These are phyloP conservation scores for Eimeria sp. DNA, from an alignment of 169 alveolate species.

Conservation along the genomic window DNA sequence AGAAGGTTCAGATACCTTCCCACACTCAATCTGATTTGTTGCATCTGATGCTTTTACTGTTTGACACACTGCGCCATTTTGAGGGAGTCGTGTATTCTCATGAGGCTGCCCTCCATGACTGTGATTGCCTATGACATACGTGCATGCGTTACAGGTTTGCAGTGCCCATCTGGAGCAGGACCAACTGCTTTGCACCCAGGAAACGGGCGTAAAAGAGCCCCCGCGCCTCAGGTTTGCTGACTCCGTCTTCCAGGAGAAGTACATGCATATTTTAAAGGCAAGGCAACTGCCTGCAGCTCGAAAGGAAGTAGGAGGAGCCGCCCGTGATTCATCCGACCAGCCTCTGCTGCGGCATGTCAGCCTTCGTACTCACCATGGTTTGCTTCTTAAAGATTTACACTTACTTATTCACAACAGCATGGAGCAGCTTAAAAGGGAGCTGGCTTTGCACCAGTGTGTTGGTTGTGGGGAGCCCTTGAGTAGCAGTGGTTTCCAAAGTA, in stretches of 20 bases:
- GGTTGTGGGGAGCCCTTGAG: not conserved
- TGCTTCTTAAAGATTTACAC: slow-evolving; percentile 56
- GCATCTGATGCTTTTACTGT: not conserved
- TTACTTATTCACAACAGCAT: not conserved
- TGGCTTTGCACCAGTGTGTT: not conserved
- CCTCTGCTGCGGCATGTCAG: slow-evolving; percentile 13
- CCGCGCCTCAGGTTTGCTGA: not conserved
- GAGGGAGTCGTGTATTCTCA: not conserved
- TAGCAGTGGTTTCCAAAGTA: not conserved
- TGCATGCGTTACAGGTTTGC: slow-evolving; percentile 52
- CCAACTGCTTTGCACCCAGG: not conserved
- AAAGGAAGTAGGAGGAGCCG: slow-evolving; percentile 6
- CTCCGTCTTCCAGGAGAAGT: not conserved
- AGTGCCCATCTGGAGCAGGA: slow-evolving; percentile 32
- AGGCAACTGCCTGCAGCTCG: not conserved
- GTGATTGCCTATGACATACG: not conserved
- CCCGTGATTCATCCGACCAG: slow-evolving; percentile 6
- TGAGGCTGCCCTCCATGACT: not conserved
- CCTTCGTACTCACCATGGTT: slow-evolving; percentile 57
- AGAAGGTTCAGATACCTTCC: not conserved
- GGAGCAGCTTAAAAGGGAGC: slow-evolving; percentile 12
- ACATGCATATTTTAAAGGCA: not conserved
- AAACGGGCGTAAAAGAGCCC: not conserved
- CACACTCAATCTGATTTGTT: not conserved
- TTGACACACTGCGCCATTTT: not conserved